Conservation (phyloP, 192 early-diverging fungal species). For the Coemansia sp. region DNA sequence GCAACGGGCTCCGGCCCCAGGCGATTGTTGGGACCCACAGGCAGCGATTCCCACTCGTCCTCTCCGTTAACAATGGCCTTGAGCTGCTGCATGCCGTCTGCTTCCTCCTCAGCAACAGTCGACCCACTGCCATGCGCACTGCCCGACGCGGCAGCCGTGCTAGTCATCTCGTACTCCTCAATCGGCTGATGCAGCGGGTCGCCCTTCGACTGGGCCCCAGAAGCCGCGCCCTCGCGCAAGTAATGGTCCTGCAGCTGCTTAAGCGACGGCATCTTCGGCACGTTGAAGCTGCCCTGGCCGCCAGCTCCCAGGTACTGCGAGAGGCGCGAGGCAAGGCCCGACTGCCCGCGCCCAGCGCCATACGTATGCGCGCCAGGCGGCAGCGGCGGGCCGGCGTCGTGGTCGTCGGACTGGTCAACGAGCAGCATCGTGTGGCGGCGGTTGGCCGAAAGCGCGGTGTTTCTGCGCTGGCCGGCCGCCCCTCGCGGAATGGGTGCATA, state of each 20-base stretch:
- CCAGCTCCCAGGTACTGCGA: conserved; percentile 44
- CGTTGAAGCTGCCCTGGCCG: neutral
- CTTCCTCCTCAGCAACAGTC: conserved; percentile 15
- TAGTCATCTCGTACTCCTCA: conserved; percentile 41
- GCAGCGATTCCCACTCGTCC: conserved; percentile 34
- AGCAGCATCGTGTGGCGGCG: conserved; percentile 50
- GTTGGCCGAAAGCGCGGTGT: conserved; percentile 27
- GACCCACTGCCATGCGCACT: conserved; percentile 20
- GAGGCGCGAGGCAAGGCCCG: conserved; percentile 40
- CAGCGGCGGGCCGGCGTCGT: neutral
- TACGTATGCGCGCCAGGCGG: neutral
- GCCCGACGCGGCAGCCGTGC: neutral
- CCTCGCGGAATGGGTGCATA: conserved; percentile 39
- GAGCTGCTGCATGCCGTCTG: conserved; percentile 36
- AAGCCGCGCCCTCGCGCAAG: conserved; percentile 29
- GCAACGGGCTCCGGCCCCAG: conserved; percentile 20
- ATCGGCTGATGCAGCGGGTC: neutral
- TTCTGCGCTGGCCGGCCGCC: neutral
- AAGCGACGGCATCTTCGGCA: conserved; percentile 44
- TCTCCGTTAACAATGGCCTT: conserved; percentile 41
- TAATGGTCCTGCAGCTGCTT: conserved; percentile 58
- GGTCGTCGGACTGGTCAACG: conserved; percentile 43
- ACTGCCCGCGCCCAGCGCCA: neutral
- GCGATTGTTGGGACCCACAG: conserved; percentile 14
- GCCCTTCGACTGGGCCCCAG: neutral